Percentiles rank a stretch among this genome's conserved stretches.
These are phyloP conservation scores for Coelastrella sp. DNA, from an alignment of 139 green algal species.

Conservation along the genomic window DNA sequence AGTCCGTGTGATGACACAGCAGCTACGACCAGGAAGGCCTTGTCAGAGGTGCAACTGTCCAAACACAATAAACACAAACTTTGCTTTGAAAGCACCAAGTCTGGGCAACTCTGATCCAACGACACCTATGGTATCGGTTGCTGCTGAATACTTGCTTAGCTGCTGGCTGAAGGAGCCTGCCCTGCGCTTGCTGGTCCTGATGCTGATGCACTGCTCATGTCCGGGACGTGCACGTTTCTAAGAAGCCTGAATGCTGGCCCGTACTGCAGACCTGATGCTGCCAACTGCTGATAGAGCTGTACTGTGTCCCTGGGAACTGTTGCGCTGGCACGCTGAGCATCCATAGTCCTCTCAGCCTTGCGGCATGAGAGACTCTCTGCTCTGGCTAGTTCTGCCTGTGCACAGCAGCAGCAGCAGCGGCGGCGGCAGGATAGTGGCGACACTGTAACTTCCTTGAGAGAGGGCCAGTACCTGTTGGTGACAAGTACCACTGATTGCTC, in stretches of 20 bases:
- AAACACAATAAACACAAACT: no score
- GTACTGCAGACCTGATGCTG: constrained; percentile 89
- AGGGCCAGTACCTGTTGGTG: no score
- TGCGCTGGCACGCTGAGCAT: constrained; percentile 86
- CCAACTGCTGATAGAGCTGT: constrained; percentile 86
- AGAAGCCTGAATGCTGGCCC: constrained; percentile 91
- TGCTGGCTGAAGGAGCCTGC: no score
- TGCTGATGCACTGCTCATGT: constrained; percentile 24
- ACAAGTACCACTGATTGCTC: no score
- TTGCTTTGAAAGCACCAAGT: no score
- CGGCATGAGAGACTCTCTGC: constrained; percentile 52
- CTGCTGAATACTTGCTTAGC: no score
- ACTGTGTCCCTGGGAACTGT: constrained; percentile 71
- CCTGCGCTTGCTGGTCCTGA: no score
- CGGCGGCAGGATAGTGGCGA: not conserved
- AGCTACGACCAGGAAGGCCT: no score
- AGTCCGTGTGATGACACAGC: no score
- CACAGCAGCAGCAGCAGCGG: not conserved
- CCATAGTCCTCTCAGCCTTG: constrained; percentile 87
- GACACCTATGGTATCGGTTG: no score
- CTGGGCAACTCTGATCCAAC: no score
- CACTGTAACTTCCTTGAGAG: not conserved
- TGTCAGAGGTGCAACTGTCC: no score
- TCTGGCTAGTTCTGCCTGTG: constrained; percentile 76
- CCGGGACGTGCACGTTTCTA: constrained; percentile 90